phyloP scores from a whole-genome alignment of 768 basidiomycete species.

The Tricholoma sp. region DNA sequence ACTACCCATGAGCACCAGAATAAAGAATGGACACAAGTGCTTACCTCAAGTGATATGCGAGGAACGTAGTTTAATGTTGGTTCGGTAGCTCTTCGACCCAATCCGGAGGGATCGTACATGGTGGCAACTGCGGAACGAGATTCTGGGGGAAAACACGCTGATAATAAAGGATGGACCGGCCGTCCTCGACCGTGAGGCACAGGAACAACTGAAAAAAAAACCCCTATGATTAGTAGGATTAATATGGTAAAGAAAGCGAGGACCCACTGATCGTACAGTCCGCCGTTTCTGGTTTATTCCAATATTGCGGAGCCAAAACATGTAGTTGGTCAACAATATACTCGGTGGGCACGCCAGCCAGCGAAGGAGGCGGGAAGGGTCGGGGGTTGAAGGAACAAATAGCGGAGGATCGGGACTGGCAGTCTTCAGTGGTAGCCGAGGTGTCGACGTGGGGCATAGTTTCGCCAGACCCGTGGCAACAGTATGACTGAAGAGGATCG shows the following conservation, averaged over 20 bases:
- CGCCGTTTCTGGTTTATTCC: conserved; percentile 70
- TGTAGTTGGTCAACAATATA: conserved; percentile 70
- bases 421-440: conserved; percentile 24
- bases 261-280: conserved; percentile 73
- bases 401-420: conserved; percentile 18
- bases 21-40: conserved; percentile 13
- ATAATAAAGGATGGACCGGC: conserved; percentile 25
- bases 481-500: conserved; percentile 24
- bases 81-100: conserved; percentile 47
- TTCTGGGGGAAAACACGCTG: conserved; percentile 25
- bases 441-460: conserved; percentile 21
- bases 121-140: conserved; percentile 26
- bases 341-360: conserved; percentile 61
- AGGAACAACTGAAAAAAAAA: conserved; percentile 39
- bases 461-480: conserved; percentile 39
- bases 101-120: conserved; percentile 36
- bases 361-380: conserved; percentile 59
- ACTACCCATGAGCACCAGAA: conserved; percentile 6
- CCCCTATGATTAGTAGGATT: conserved; percentile 2
- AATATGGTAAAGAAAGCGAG: background rate
- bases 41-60: conserved; percentile 59
- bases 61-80: conserved; percentile 46
- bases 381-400: conserved; percentile 46
- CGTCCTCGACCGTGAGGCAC: conserved; percentile 37
- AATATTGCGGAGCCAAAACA: conserved; percentile 59